These are phyloP conservation scores for Pseudogymnoascus sp. DNA, from an alignment of 2,329 filamentous ascomycete species.

Conservation along the genomic window DNA sequence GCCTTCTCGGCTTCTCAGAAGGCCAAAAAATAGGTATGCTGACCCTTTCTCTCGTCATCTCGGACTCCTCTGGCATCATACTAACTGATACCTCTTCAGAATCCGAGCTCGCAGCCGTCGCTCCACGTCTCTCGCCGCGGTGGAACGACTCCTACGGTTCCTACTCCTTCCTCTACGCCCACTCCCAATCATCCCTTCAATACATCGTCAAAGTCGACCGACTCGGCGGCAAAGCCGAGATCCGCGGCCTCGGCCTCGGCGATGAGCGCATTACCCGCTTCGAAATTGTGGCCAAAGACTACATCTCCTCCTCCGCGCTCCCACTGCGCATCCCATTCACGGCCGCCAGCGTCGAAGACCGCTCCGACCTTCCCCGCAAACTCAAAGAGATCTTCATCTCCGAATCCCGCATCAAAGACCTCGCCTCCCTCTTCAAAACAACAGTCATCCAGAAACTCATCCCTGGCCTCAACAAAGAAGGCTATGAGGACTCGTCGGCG, in stretches of 20 bases:
- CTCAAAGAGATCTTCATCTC: slow-evolving; percentile 66
- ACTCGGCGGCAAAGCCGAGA: slow-evolving; percentile 74
- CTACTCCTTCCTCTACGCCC: slow-evolving; percentile 79
- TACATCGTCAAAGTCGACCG: slow-evolving; percentile 77
- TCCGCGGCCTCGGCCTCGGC: slow-evolving; percentile 70
- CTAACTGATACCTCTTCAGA: slow-evolving; percentile 35
- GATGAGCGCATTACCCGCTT: slow-evolving; percentile 76
- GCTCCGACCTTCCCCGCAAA: slow-evolving; percentile 40
- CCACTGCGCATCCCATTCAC: slow-evolving; percentile 49
- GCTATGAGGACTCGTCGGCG: slow-evolving; percentile 56
- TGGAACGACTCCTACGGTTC: slow-evolving; percentile 73
- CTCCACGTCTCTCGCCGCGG: slow-evolving; percentile 59
- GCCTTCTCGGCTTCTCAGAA: slow-evolving; percentile 75
- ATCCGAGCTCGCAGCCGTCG: slow-evolving; percentile 47
- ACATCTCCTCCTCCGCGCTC: slow-evolving; percentile 53
- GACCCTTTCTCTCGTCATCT: background rate
- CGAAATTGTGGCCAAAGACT: slow-evolving; percentile 68
- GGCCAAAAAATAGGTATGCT: slow-evolving; percentile 63
- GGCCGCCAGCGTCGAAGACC: slow-evolving; percentile 43
- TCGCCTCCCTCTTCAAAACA: slow-evolving; percentile 66
- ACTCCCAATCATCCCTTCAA: slow-evolving; percentile 76
- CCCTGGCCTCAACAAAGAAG: slow-evolving; percentile 68
- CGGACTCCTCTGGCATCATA: slow-evolving; percentile 12
- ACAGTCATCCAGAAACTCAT: slow-evolving; percentile 79
- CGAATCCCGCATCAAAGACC: slow-evolving; percentile 57